These are phyloP conservation scores for Colletotrichum sp. DNA, from an alignment of 2,329 filamentous ascomycete genomes.

Conservation along the genomic window DNA sequence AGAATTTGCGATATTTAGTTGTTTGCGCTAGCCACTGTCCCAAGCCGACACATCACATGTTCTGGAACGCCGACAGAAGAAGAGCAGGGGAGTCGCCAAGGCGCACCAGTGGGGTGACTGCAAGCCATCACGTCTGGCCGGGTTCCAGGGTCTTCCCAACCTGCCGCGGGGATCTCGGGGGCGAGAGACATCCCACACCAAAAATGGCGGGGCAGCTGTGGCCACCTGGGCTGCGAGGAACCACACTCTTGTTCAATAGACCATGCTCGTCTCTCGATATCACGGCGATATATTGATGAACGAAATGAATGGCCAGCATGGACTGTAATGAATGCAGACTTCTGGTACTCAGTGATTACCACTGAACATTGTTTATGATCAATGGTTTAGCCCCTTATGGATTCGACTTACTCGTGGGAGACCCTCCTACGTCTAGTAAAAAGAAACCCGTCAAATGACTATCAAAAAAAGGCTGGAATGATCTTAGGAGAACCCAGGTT, in stretches of 20 bases:
- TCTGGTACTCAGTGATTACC: neutral
- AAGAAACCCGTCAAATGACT: neutral
- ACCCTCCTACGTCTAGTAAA: neutral
- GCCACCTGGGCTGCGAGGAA: neutral
- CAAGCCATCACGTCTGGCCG: neutral
- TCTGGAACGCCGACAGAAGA: neutral
- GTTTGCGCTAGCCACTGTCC: neutral
- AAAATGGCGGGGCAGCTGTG: neutral
- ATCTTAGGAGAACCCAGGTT: neutral
- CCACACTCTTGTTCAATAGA: neutral
- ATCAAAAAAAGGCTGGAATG: neutral
- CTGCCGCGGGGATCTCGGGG: constrained; percentile 17
- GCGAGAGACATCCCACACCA: neutral
- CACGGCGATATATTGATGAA: neutral
- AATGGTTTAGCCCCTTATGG: neutral
- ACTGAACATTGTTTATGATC: neutral
- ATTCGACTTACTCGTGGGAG: neutral
- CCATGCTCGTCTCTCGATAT: neutral
- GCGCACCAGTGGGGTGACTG: constrained; percentile 1
- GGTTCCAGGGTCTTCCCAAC: neutral
- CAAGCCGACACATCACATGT: neutral
- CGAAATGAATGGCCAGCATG: neutral
- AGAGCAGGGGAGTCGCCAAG: neutral
- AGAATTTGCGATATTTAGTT: neutral
- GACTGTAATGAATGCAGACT: neutral